Evolutionary conservation across 345 rosid genomes (phyloP).

Genomic region (Cardamine chenopodiifolia): DNA sequence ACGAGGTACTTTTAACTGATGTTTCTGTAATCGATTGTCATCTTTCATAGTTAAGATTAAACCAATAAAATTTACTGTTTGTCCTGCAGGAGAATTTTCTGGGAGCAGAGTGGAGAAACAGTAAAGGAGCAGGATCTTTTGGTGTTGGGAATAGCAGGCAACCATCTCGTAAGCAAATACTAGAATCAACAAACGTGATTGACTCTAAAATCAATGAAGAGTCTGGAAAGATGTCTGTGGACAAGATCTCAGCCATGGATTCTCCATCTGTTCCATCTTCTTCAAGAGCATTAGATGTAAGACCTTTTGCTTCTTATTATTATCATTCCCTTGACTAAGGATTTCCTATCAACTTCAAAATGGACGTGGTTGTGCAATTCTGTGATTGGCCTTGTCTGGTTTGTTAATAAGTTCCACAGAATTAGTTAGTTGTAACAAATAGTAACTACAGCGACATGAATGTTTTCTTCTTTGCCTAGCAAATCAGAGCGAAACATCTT

Average conservation of each 20-base stretch:
- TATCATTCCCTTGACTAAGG: constrained; percentile 1
- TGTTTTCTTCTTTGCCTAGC: constrained; percentile 13
- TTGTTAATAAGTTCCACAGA: background rate
- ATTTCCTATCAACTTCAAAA: background rate
- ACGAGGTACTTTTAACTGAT: constrained; percentile 55
- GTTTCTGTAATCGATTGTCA: constrained; percentile 18
- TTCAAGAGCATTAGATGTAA: constrained; percentile 83
- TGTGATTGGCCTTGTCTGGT: background rate
- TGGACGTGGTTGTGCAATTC: background rate
- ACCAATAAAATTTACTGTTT: constrained; percentile 21
- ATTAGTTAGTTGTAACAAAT: background rate
- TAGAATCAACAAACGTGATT: constrained; percentile 58
- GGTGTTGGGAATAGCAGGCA: constrained; percentile 76
- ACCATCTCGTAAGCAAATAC: constrained; percentile 63
- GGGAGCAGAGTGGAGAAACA: constrained; percentile 74
- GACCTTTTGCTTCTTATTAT: constrained; percentile 4
- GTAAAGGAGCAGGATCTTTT: constrained; percentile 66
- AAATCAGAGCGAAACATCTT: constrained; percentile 15
- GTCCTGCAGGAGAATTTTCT: constrained; percentile 60
- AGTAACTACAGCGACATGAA: constrained; percentile 1
- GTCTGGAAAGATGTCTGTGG: constrained; percentile 60
- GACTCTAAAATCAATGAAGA: constrained; percentile 81
- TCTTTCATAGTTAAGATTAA: constrained; percentile 4
- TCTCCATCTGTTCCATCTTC: constrained; percentile 72
- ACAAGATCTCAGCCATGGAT: constrained; percentile 68